These are phyloP conservation scores for Venturia oleaginea DNA, from an alignment of 2,329 filamentous ascomycete species.

Conservation along the genomic window DNA sequence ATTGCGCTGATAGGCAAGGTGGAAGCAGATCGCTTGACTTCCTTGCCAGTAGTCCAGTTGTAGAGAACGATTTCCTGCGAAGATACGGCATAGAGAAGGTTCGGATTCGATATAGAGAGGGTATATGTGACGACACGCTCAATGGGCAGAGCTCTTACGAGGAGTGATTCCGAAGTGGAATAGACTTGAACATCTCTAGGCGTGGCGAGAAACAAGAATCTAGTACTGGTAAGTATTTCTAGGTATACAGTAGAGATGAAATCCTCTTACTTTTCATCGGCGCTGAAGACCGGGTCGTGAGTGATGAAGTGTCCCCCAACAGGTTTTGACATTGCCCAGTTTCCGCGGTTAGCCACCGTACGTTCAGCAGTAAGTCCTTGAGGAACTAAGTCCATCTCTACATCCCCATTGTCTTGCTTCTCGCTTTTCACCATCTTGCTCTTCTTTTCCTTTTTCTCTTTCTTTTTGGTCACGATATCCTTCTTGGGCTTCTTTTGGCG, in stretches of 20 bases:
- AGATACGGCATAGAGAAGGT: constrained; percentile 45
- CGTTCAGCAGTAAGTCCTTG: constrained; percentile 11
- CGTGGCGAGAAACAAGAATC: constrained; percentile 67
- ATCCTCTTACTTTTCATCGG: constrained; percentile 42
- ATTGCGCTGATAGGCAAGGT: constrained; percentile 28
- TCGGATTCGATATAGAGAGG: constrained; percentile 41
- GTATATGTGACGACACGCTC: constrained; percentile 42
- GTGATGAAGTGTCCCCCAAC: constrained; percentile 47
- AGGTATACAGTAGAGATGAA: constrained; percentile 25
- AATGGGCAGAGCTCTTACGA: constrained; percentile 58
- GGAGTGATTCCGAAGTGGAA: constrained; percentile 69
- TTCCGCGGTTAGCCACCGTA: not conserved
- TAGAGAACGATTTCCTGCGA: constrained; percentile 45
- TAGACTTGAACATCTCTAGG: constrained; percentile 71
- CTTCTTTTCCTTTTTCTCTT: not conserved
- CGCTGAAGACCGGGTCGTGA: constrained; percentile 48
- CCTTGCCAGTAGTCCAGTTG: constrained; percentile 42
- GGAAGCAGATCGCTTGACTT: constrained; percentile 33
- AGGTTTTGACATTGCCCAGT: constrained; percentile 41
- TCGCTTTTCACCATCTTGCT: not conserved
- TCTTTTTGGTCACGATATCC: not conserved
- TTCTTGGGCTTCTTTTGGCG: not conserved
- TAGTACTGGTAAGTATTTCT: constrained; percentile 27
- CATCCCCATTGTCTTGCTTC: not conserved
- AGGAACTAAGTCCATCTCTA: constrained; percentile 19